Conservation (phyloP, 768 basidiomycete genomes). For the Pseudohyphozyma bogoriensis region DNA sequence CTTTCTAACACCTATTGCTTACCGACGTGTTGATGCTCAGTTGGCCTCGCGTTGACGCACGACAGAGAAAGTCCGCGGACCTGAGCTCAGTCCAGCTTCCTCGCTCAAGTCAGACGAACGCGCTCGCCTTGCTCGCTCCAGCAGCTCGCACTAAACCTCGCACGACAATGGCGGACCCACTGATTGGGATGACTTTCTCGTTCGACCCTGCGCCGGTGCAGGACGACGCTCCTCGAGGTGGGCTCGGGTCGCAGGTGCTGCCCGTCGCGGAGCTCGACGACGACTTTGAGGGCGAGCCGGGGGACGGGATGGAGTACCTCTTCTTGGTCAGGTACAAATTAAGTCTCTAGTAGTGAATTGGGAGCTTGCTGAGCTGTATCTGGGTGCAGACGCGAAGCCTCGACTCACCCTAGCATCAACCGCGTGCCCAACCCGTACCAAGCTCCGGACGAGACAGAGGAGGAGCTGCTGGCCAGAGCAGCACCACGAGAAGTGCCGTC, state of each 20-base stretch:
- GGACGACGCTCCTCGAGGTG: slow-evolving; percentile 26
- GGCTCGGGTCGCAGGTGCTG: slow-evolving; percentile 34
- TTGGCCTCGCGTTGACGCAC: too few relatives aligned
- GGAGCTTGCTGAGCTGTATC: neutral
- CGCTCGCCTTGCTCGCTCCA: too few relatives aligned
- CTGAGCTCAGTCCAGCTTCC: too few relatives aligned
- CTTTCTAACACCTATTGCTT: too few relatives aligned
- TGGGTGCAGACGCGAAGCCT: slow-evolving; percentile 21
- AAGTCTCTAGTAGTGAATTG: too few relatives aligned
- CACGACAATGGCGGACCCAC: slow-evolving; percentile 7
- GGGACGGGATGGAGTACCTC: slow-evolving; percentile 39
- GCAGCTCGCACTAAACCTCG: too few relatives aligned
- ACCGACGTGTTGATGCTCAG: too few relatives aligned
- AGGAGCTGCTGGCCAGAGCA: neutral
- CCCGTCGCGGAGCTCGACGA: slow-evolving; percentile 37
- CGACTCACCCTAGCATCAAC: slow-evolving; percentile 13
- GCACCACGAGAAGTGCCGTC: neutral
- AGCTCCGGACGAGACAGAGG: neutral
- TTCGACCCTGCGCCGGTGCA: neutral
- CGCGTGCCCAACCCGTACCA: slow-evolving; percentile 22
- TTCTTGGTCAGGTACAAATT: slow-evolving; percentile 26
- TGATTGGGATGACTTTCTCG: slow-evolving; percentile 12
- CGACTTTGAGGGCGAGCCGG: slow-evolving; percentile 35
- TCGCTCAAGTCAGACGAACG: too few relatives aligned
- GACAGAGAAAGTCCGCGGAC: too few relatives aligned